A percentile compares a stretch with the other conserved stretches of the same genome.
These are phyloP conservation scores for Phlegmacium glaucopus DNA, from an alignment of 768 basidiomycete species.

Conservation along the genomic window DNA sequence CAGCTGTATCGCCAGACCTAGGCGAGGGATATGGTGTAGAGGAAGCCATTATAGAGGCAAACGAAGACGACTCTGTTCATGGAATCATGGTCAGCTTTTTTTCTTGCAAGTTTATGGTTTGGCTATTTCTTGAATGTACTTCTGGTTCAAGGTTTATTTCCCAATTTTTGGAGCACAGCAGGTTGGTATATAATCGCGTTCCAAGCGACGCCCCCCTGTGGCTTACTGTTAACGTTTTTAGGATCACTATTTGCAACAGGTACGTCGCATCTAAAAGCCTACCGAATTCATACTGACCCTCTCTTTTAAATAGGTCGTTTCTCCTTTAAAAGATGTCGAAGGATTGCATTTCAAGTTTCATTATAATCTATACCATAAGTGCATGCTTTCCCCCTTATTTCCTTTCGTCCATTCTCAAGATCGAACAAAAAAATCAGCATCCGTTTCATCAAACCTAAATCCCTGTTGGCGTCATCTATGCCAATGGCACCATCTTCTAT, in stretches of 20 bases:
- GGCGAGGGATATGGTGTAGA: slow-evolving; percentile 89
- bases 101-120: background rate
- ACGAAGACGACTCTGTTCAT: slow-evolving; percentile 79
- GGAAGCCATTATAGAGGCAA: slow-evolving; percentile 93
- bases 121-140: background rate
- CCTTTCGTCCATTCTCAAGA: background rate
- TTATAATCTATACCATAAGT: slow-evolving; percentile 96
- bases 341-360: slow-evolving; percentile 96
- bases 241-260: slow-evolving; percentile 98
- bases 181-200: slow-evolving; percentile 55
- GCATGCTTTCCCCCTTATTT: slow-evolving; percentile 19
- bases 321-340: slow-evolving; percentile 96
- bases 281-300: background rate
- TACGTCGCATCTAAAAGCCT: slow-evolving; percentile 20
- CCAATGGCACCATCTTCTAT: slow-evolving; percentile 34
- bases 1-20: slow-evolving; percentile 50
- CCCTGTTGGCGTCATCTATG: slow-evolving; percentile 50
- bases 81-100: slow-evolving; percentile 83
- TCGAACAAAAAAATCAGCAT: slow-evolving; percentile 49
- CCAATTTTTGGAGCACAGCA: slow-evolving; percentile 91
- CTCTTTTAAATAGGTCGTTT: slow-evolving; percentile 63
- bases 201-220: slow-evolving; percentile 3
- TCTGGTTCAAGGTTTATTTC: slow-evolving; percentile 76
- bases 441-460: slow-evolving; percentile 83
- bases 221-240: slow-evolving; percentile 24